A percentile compares a stretch with the other conserved stretches of the same genome.
Evolutionary conservation across 108 stramenopile species (phyloP).

Genomic region (Conticribra weissflogii): DNA sequence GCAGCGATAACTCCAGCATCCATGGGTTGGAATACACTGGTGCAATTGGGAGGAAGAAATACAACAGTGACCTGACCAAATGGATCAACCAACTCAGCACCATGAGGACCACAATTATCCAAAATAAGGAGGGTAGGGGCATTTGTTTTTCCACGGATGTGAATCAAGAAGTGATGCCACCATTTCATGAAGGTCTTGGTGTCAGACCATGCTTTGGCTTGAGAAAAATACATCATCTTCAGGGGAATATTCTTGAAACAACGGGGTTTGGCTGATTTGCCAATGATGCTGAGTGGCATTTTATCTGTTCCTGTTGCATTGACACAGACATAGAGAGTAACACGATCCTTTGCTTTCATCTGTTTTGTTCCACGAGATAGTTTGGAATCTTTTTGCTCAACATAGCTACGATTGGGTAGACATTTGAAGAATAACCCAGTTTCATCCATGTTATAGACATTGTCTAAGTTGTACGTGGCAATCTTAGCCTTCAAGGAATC

Average conservation of each 20-base stretch:
- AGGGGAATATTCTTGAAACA: not conserved
- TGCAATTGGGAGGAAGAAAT: slow-evolving; percentile 3
- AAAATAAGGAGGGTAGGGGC: not conserved
- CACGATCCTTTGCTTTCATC: slow-evolving; percentile 11
- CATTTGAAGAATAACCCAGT: slow-evolving; percentile 1
- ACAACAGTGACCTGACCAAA: not conserved
- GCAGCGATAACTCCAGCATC: not conserved
- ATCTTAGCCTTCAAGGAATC: not conserved
- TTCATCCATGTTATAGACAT: slow-evolving; percentile 5
- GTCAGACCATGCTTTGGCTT: not conserved
- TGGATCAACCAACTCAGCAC: not conserved
- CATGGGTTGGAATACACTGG: slow-evolving; percentile 7
- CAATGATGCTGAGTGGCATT: not conserved
- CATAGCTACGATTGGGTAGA: slow-evolving; percentile 1
- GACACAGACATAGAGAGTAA: not conserved
- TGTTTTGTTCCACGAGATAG: not conserved
- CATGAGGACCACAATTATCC: slow-evolving; percentile 5
- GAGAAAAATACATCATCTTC: not conserved
- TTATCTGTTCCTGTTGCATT: slow-evolving; percentile 4
- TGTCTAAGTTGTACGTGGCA: not conserved
- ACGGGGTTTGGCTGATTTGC: not conserved
- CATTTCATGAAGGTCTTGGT: not conserved
- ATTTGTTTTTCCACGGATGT: not conserved
- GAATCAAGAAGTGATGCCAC: not conserved
- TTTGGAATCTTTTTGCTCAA: not conserved